Percentiles rank a stretch among this genome's conserved stretches.
phyloP scores from a whole-genome alignment of 2,329 filamentous ascomycete species.

The Periconia digitata region DNA sequence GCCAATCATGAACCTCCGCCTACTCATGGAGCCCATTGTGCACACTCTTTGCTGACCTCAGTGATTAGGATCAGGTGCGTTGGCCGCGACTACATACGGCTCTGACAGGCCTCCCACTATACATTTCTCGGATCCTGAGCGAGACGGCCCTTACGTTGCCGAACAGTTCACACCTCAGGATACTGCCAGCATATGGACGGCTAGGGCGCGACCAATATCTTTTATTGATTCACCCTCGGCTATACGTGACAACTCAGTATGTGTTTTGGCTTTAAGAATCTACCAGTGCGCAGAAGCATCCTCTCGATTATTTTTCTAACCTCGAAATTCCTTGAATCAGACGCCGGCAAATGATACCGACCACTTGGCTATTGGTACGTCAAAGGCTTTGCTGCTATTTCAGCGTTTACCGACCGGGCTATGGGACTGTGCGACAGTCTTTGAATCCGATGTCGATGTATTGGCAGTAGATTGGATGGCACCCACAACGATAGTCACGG shows the following conservation, averaged over 20 bases:
- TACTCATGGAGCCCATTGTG: too few relatives aligned
- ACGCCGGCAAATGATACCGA: slow-evolving; percentile 25
- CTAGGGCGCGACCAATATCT: slow-evolving; percentile 20
- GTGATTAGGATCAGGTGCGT: slow-evolving; percentile 23
- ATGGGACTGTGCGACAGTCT: slow-evolving; percentile 19
- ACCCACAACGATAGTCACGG: slow-evolving; percentile 30
- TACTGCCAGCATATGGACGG: slow-evolving; percentile 29
- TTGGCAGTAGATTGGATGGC: slow-evolving; percentile 39
- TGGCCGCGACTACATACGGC: slow-evolving; percentile 35
- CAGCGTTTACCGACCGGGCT: slow-evolving; percentile 18
- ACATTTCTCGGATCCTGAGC: slow-evolving; percentile 23
- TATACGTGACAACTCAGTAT: slow-evolving; percentile 18
- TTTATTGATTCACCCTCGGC: slow-evolving; percentile 1
- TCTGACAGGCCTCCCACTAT: slow-evolving; percentile 25
- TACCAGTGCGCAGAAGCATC: too few relatives aligned
- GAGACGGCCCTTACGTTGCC: slow-evolving; percentile 27
- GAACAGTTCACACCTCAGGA: slow-evolving; percentile 30
- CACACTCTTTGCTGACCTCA: too few relatives aligned
- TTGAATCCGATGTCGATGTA: slow-evolving; percentile 27
- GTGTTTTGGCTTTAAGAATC: too few relatives aligned
- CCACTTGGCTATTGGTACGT: slow-evolving; percentile 36
- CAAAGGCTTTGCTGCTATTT: slow-evolving; percentile 26
- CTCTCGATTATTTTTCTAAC: too few relatives aligned
- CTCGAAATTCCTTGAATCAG: too few relatives aligned
- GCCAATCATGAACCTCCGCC: too few relatives aligned